phyloP scores from a whole-genome alignment of 2,329 filamentous ascomycete genomes.

The Hymenoscyphus fructigenus region DNA sequence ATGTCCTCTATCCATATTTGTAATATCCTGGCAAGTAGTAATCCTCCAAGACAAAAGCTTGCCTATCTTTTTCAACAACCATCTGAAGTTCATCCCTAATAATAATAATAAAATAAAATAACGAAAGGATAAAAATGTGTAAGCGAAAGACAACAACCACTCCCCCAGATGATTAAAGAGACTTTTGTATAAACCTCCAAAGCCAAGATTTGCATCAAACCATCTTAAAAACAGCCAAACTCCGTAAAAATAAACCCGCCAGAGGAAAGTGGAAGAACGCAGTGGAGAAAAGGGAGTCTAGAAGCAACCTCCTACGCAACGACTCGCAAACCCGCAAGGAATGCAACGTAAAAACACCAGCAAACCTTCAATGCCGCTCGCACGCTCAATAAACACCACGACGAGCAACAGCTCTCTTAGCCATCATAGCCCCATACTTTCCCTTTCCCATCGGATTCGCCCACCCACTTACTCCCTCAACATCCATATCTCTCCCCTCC shows the following conservation, averaged over 20 bases:
- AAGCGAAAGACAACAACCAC: no score
- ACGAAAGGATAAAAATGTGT: no score
- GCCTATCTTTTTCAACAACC: no score
- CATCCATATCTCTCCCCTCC: background rate
- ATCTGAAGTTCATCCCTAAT: no score
- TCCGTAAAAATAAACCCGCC: background rate
- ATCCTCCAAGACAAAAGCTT: no score
- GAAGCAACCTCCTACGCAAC: background rate
- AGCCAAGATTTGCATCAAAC: background rate
- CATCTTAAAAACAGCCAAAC: background rate
- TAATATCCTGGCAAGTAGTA: no score
- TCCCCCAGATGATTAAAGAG: no score
- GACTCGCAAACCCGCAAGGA: background rate
- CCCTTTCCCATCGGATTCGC: conserved; percentile 11
- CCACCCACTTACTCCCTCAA: background rate
- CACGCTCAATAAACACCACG: no score
- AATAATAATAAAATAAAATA: no score
- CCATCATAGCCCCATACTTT: conserved; percentile 3
- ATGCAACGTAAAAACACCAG: background rate
- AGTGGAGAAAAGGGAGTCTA: background rate
- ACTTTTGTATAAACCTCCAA: background rate
- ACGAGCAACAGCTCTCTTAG: conserved; percentile 2
- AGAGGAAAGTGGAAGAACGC: background rate
- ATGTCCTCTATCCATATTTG: no score
- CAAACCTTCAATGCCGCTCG: background rate